Conservation (phyloP, 306 rosid genomes). For the Sicyos edulis region DNA sequence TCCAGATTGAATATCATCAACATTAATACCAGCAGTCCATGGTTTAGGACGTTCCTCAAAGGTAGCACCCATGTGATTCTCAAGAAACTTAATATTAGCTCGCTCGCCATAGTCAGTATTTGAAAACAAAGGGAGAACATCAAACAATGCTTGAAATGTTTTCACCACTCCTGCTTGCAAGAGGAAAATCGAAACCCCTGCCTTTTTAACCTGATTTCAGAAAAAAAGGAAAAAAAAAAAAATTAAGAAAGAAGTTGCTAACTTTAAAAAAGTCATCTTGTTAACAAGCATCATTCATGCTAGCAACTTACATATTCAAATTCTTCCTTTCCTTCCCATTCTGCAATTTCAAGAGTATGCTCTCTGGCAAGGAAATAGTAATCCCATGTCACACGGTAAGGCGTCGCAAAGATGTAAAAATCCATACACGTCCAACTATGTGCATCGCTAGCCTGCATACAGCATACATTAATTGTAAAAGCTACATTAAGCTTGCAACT, state of each 20-base stretch:
- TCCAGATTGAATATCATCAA: constrained; percentile 84
- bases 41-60: constrained; percentile 70
- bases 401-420: constrained; percentile 86
- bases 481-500: not conserved
- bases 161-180: constrained; percentile 92
- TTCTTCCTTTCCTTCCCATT: constrained; percentile 83
- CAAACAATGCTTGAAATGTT: constrained; percentile 79
- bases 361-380: constrained; percentile 83
- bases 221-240: constrained; percentile 21
- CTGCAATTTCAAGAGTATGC: constrained; percentile 74
- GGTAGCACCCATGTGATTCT: constrained; percentile 84
- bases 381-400: constrained; percentile 92
- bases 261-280: not conserved
- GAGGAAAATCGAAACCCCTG: constrained; percentile 84
- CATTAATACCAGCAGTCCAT: constrained; percentile 64
- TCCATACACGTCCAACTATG: constrained; percentile 95
- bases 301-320: constrained; percentile 73
- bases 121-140: constrained; percentile 79
- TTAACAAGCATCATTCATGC: not conserved
- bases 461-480: constrained; percentile 12
- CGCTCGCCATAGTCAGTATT: constrained; percentile 90
- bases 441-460: constrained; percentile 64
- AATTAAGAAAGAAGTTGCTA: constrained; percentile 10
- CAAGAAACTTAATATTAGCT: constrained; percentile 61
- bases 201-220: constrained; percentile 58